Conservation (phyloP, 371 early-diverging fungal genomes). For the Thermomucor indicae-seudaticae region DNA sequence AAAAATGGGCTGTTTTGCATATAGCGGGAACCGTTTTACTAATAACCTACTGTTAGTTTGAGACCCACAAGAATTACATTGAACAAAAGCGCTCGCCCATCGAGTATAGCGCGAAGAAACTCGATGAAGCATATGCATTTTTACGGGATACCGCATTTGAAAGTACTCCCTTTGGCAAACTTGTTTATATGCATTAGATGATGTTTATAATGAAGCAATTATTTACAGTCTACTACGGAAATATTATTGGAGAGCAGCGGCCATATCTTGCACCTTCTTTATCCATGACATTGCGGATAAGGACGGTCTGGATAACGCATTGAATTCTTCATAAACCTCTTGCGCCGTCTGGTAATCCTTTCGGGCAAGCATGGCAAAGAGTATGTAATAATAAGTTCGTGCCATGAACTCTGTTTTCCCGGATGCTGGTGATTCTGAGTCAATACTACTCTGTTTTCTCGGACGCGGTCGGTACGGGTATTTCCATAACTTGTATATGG, state of each 20-base stretch:
- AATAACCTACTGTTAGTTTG: conserved; percentile 38
- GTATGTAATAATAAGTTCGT: background rate
- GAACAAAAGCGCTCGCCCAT: conserved; percentile 69
- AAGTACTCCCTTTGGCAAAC: conserved; percentile 63
- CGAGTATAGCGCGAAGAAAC: conserved; percentile 75
- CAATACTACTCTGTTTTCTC: too few species aligned
- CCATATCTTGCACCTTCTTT: too few species aligned
- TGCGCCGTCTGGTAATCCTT: background rate
- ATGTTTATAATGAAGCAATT: too few species aligned
- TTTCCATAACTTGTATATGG: conserved; percentile 8
- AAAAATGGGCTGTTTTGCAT: background rate
- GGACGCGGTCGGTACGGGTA: background rate
- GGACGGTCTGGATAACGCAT: too few species aligned
- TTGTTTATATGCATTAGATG: too few species aligned
- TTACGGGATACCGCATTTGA: conserved; percentile 48
- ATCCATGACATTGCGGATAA: too few species aligned
- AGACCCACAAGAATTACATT: conserved; percentile 74
- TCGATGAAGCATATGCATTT: conserved; percentile 57
- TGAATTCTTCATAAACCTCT: conserved; percentile 1
- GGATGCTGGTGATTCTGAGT: background rate
- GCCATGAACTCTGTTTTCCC: background rate
- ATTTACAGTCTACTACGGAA: too few species aligned
- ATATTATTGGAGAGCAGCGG: too few species aligned
- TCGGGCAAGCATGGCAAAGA: background rate
- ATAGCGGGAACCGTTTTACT: background rate